Percentiles rank a stretch among this genome's conserved stretches.
Conservation (phyloP, 2,329 filamentous ascomycete genomes). For the Penicillium sp. region DNA sequence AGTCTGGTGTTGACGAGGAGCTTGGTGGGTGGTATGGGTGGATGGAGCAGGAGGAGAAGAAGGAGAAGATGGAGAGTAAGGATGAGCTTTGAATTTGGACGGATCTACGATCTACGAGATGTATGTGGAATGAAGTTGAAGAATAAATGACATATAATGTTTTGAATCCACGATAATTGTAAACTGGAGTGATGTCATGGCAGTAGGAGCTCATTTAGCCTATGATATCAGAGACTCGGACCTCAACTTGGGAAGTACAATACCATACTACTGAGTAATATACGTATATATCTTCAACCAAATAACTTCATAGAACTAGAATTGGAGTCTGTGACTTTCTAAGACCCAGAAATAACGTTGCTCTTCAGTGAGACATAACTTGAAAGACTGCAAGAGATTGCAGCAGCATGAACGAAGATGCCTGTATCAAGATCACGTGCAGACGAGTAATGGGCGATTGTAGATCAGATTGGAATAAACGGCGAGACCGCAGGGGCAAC, state of each 20-base stretch:
- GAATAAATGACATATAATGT: conserved; percentile 10
- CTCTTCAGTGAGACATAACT: background rate
- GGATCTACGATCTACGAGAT: conserved; percentile 9
- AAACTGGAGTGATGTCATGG: conserved; percentile 2
- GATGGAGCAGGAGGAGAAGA: conserved; percentile 13
- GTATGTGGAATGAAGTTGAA: conserved; percentile 16
- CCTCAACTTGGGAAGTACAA: background rate
- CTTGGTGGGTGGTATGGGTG: conserved; percentile 36
- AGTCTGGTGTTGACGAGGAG: conserved; percentile 34
- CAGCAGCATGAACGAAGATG: conserved; percentile 8
- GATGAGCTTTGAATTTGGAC: conserved; percentile 22
- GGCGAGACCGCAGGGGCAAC: background rate
- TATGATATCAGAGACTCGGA: background rate
- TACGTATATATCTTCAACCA: background rate
- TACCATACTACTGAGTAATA: background rate
- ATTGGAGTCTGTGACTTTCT: conserved; percentile 14
- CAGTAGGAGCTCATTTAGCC: background rate
- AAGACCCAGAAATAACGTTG: conserved; percentile 10
- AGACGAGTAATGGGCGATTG: background rate
- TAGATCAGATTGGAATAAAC: conserved; percentile 2
- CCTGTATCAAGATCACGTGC: conserved; percentile 6
- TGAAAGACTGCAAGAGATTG: conserved; percentile 5
- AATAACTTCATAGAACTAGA: conserved; percentile 9
- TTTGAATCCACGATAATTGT: background rate
- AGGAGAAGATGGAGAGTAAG: conserved; percentile 14